Conservation (phyloP, 2,329 filamentous ascomycete genomes). For the Diaporthe citri region DNA sequence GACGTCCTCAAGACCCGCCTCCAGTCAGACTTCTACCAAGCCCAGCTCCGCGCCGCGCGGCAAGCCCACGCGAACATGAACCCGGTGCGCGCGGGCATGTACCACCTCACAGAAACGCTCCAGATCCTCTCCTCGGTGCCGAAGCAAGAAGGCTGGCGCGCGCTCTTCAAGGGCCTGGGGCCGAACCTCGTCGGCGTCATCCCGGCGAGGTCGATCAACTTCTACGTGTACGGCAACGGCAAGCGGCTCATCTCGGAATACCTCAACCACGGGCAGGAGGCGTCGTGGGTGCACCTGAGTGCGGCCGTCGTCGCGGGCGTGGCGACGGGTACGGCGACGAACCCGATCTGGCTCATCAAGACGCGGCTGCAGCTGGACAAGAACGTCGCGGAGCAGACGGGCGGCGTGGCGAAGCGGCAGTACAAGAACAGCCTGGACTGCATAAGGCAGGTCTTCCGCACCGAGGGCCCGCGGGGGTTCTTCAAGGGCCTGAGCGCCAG, state of each 20-base stretch:
- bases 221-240: slow-evolving; percentile 92
- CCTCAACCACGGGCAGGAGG: slow-evolving; percentile 78
- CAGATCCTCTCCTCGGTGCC: slow-evolving; percentile 88
- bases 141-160: slow-evolving; percentile 83
- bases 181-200: slow-evolving; percentile 92
- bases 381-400: slow-evolving; percentile 75
- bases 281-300: slow-evolving; percentile 81
- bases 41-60: slow-evolving; percentile 78
- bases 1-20: slow-evolving; percentile 94
- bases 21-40: slow-evolving; percentile 94
- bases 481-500: slow-evolving; percentile 93
- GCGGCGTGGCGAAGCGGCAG: slow-evolving; percentile 68
- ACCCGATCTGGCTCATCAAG: slow-evolving; percentile 97
- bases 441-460: slow-evolving; percentile 81
- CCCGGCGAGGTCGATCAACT: slow-evolving; percentile 91
- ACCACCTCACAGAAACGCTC: slow-evolving; percentile 87
- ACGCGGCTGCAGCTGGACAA: slow-evolving; percentile 93
- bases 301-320: slow-evolving; percentile 85
- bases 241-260: slow-evolving; percentile 84
- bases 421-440: slow-evolving; percentile 94
- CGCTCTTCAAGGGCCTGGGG: slow-evolving; percentile 92
- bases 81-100: slow-evolving; percentile 73
- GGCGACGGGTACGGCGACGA: slow-evolving; percentile 89
- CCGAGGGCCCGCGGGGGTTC: slow-evolving; percentile 84
- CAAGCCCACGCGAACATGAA: slow-evolving; percentile 69